Evolutionary conservation across 2,329 filamentous ascomycete species (phyloP), one percentile per base, ranked within the genome.

Genomic region (Phialophora tarda): DNA sequence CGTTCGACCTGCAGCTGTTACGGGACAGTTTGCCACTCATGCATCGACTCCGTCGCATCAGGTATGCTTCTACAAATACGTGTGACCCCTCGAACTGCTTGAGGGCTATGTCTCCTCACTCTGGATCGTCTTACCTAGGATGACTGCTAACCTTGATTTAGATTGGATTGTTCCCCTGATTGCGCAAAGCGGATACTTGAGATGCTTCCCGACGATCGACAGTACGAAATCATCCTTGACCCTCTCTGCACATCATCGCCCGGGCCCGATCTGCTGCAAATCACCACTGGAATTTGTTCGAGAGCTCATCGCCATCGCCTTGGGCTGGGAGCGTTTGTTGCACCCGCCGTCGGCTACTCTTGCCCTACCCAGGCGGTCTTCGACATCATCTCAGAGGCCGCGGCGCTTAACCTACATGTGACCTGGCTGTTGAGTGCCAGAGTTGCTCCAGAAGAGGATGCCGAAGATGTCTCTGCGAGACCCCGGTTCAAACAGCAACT

Each of bases 161-260:
- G 68, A 44, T 51, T 69, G 17, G 62, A 69, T n/a, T 69, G 64
- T 50, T 67, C 68, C 3, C 59, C 59, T 5, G 63, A 57, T 17
- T 56, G 48, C 14, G 63, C 65, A n/a, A 47, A 63, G 32, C 44
- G 63, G 12, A 63, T 70, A 17, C 32, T 70, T 4, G 34, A 62
- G 23, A 64, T 70, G 60, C 55, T 70, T 24, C 60, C 65, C 21
- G 24, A 28, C 17, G 57, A 66, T 50, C 59, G 48, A 30, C 26
- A 47, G 4, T 70, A 66, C 47, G 65, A 70, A 59, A 47, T 70
- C 23, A 64, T 66, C 24, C 38, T 70, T 23, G 68, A 68, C 50
- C 60, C 61, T 44, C 44, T 70, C 24, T 66, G 66, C 30, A 59
- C 59, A 21, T 62, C 57, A n/a, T 58, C 47, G n/a, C 51, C 51